Conservation (phyloP, 2,329 filamentous ascomycete species). For the Phyllosticta capitalensis region DNA sequence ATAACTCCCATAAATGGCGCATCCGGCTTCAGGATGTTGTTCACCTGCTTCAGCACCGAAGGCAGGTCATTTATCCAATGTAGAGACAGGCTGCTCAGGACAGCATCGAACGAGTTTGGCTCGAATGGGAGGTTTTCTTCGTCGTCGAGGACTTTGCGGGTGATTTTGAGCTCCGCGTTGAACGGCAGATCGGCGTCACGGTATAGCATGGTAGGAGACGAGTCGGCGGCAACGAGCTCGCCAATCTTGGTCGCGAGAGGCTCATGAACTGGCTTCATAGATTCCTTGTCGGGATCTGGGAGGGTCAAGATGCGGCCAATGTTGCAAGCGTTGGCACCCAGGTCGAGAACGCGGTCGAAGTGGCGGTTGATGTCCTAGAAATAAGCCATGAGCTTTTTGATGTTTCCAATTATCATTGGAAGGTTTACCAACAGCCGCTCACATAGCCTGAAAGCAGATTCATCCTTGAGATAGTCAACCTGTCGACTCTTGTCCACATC, state of each 20-base stretch:
- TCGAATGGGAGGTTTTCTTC: slow-evolving; percentile 69
- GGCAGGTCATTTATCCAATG: slow-evolving; percentile 99
- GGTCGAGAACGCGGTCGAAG: slow-evolving; percentile 77
- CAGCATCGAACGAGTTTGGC: slow-evolving; percentile 72
- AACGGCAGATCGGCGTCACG: slow-evolving; percentile 68
- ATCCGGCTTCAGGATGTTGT: slow-evolving; percentile 80
- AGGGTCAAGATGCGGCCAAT: slow-evolving; percentile 69
- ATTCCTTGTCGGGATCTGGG: slow-evolving; percentile 54
- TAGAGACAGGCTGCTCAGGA: slow-evolving; percentile 78
- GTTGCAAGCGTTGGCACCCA: slow-evolving; percentile 93
- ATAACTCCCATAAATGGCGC: slow-evolving; percentile 89
- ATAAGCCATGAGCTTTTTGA: background rate
- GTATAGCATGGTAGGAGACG: slow-evolving; percentile 66
- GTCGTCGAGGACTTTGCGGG: slow-evolving; percentile 63
- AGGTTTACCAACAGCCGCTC: slow-evolving; percentile 66
- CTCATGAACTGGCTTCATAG: slow-evolving; percentile 48
- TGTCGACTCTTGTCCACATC: slow-evolving; percentile 63
- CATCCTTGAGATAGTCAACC: slow-evolving; percentile 88
- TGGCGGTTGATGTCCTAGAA: slow-evolving; percentile 81
- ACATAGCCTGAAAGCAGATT: slow-evolving; percentile 74
- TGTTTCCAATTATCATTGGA: background rate
- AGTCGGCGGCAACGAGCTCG: slow-evolving; percentile 71
- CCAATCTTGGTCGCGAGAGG: slow-evolving; percentile 63
- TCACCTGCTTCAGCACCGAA: slow-evolving; percentile 72
- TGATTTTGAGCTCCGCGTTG: slow-evolving; percentile 63